Percentiles rank a stretch among this genome's conserved stretches.
phyloP scores from a whole-genome alignment of 805 yeast species.

The Wickerhamiella shivajii region DNA sequence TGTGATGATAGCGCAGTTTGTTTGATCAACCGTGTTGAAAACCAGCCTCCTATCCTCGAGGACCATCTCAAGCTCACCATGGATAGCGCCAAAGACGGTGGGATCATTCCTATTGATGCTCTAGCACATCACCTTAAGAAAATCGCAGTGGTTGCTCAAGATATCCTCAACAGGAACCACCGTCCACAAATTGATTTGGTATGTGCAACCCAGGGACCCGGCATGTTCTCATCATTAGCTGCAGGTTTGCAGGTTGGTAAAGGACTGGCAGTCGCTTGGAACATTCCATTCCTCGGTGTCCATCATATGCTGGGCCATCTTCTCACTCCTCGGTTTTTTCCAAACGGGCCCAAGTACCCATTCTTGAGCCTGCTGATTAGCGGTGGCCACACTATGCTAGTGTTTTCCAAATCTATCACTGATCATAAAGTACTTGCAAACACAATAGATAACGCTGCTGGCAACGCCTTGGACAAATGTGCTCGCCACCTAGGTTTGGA shows the following conservation, averaged over 20 bases:
- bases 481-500: conserved; percentile 68
- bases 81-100: conserved; percentile 55
- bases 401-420: conserved; percentile 41
- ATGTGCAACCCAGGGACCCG: conserved; percentile 92
- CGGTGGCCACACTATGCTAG: conserved; percentile 92
- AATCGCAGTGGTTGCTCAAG: conserved; percentile 37
- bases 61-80: conserved; percentile 53
- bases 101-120: conserved; percentile 78
- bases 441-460: conserved; percentile 79
- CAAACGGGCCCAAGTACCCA: conserved; percentile 50
- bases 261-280: conserved; percentile 70
- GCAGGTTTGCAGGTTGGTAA: conserved; percentile 75
- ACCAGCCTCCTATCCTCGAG: conserved; percentile 34
- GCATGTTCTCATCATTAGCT: conserved; percentile 80
- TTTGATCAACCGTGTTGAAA: conserved; percentile 37
- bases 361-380: conserved; percentile 66
- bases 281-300: conserved; percentile 69
- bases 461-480: conserved; percentile 87
- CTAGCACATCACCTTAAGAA: conserved; percentile 56
- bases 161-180: conserved; percentile 26
- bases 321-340: conserved; percentile 42
- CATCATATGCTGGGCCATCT: conserved; percentile 96
- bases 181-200: conserved; percentile 40
- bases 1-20: conserved; percentile 95
- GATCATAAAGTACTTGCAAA: conserved; percentile 63